Conservation (phyloP, 2,329 filamentous ascomycete genomes). For the Chrysosporium keratinophilum region DNA sequence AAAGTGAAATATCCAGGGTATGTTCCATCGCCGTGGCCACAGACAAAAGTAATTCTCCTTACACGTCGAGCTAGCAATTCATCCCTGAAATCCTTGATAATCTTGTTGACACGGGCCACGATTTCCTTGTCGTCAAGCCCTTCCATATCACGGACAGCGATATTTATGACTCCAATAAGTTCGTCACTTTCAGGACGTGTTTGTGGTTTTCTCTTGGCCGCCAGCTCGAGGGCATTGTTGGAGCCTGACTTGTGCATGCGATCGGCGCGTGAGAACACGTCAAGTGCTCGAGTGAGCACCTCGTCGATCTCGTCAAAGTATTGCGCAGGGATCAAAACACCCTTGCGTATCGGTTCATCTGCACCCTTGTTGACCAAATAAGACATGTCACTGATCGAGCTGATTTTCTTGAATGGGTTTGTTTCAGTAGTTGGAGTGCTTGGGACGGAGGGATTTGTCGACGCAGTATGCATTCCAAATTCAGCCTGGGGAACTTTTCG, state of each 20-base stretch:
- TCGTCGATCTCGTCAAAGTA: conserved; percentile 95
- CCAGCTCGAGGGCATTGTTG: conserved; percentile 58
- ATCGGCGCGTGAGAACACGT: conserved; percentile 58
- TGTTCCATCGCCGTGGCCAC: conserved; percentile 82
- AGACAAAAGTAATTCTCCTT: conserved; percentile 90
- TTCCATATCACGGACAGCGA: conserved; percentile 83
- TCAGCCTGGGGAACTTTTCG: conserved; percentile 88
- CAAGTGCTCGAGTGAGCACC: conserved; percentile 68
- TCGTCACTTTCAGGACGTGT: conserved; percentile 52
- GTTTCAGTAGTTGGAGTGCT: conserved; percentile 56
- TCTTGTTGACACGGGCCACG: conserved; percentile 59
- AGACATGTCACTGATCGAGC: conserved; percentile 94
- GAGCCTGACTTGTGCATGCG: conserved; percentile 49
- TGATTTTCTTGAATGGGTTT: conserved; percentile 66
- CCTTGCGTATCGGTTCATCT: conserved; percentile 72
- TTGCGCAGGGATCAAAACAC: conserved; percentile 85
- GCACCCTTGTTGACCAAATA: conserved; percentile 62
- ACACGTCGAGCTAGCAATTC: conserved; percentile 73
- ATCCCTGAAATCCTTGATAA: conserved; percentile 71
- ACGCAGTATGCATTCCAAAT: conserved; percentile 65
- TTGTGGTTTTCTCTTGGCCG: conserved; percentile 55
- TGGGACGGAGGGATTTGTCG: conserved; percentile 74
- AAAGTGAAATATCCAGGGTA: conserved; percentile 98
- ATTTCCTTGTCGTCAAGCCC: conserved; percentile 71
- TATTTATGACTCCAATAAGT: conserved; percentile 81